Conservation (phyloP, 1,139 yeast genomes). For the Blastobotrys proliferans region DNA sequence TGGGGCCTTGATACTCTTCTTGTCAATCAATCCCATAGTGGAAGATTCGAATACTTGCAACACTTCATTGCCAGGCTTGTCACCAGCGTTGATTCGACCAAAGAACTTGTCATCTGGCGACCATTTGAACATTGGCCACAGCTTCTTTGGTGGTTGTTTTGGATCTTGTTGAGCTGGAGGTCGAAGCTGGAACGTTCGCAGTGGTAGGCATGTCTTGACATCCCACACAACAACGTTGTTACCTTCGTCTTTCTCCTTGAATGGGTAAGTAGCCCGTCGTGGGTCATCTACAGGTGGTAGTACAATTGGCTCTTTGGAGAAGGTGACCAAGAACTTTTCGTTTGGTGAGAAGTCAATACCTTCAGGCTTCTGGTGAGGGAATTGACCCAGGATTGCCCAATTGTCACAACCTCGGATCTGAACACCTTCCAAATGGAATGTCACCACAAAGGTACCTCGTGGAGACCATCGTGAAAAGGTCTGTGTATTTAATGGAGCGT, state of each 20-base stretch:
- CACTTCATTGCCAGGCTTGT: constrained; percentile 40
- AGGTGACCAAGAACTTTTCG: constrained; percentile 85
- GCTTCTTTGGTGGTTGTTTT: constrained; percentile 54
- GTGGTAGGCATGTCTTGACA: constrained; percentile 73
- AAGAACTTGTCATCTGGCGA: constrained; percentile 89
- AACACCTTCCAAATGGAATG: constrained; percentile 92
- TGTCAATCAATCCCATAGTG: constrained; percentile 74
- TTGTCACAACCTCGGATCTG: constrained; percentile 94
- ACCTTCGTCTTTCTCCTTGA: constrained; percentile 84
- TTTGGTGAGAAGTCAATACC: constrained; percentile 89
- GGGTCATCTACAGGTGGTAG: constrained; percentile 65
- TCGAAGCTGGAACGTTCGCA: constrained; percentile 66
- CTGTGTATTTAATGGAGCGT: constrained; percentile 70
- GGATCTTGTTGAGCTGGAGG: constrained; percentile 48
- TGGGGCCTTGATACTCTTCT: constrained; percentile 77
- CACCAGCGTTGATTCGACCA: constrained; percentile 89
- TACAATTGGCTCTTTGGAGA: constrained; percentile 79
- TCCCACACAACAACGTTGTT: constrained; percentile 96
- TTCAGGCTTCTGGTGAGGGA: constrained; percentile 85
- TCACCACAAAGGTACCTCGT: constrained; percentile 81
- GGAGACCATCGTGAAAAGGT: constrained; percentile 90
- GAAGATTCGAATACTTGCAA: constrained; percentile 78
- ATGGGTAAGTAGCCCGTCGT: constrained; percentile 61
- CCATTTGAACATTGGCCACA: constrained; percentile 99
- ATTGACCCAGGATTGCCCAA: constrained; percentile 66